Evolutionary conservation across 2,329 filamentous ascomycete species (phyloP).

Genomic region (Exophiala aquamarina): DNA sequence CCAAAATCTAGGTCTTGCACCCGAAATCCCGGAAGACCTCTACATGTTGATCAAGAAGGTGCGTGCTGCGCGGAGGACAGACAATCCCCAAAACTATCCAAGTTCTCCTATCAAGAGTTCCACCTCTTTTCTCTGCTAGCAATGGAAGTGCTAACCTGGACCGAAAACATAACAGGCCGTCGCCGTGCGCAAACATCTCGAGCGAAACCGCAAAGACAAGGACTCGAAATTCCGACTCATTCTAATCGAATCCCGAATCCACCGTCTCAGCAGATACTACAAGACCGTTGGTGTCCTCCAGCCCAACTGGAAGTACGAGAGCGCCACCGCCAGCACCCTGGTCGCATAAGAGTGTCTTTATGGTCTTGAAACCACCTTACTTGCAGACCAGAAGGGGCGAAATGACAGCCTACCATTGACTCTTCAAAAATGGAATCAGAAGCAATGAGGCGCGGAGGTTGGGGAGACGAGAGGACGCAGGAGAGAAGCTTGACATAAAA

Average conservation of each 20-base stretch:
- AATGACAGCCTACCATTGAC: no score
- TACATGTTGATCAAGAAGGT: conserved; percentile 99
- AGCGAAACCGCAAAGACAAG: conserved; percentile 99
- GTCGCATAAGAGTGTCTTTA: conserved; percentile 68
- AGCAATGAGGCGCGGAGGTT: no score
- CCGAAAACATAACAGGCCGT: no score
- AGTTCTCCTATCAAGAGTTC: no score
- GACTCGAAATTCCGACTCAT: conserved; percentile 99
- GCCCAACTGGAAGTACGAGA: conserved; percentile 99
- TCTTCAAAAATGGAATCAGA: no score
- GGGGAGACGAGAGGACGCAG: no score
- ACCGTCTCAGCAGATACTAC: conserved; percentile 99
- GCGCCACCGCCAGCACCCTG: conserved; percentile 89
- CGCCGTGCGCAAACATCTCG: conserved; percentile 99
- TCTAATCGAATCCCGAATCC: conserved; percentile 99
- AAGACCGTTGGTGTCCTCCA: conserved; percentile 84
- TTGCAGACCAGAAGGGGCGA: no score
- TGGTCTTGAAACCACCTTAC: no score
- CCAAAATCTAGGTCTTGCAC: conserved; percentile 83
- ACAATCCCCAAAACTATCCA: no score
- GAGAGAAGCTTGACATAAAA: no score
- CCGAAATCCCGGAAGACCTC: conserved; percentile 98
- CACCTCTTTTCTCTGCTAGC: conserved; percentile 1
- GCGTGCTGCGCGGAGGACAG: no score
- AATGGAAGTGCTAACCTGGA: no score